Evolutionary conservation across 139 green algal genomes (phyloP).

Genomic region (Coccomyxa sp.): DNA sequence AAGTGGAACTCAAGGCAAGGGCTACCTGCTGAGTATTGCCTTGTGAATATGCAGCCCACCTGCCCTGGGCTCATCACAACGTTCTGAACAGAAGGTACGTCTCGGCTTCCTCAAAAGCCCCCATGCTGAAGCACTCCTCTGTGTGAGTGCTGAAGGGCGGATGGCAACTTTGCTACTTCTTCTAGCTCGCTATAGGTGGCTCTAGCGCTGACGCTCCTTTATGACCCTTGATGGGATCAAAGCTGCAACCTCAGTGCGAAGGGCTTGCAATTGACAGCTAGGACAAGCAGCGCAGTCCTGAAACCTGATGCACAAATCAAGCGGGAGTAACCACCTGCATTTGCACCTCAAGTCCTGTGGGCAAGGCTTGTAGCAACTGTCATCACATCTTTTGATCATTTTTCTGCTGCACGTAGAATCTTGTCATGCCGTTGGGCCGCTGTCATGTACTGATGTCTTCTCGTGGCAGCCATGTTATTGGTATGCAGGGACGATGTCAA

Average conservation of each 20-base stretch:
- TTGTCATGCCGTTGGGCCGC: too few species aligned
- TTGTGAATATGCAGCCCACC: too few species aligned
- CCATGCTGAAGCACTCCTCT: background rate
- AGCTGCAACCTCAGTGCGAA: background rate
- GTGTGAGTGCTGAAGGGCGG: background rate
- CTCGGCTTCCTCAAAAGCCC: too few species aligned
- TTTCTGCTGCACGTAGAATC: too few species aligned
- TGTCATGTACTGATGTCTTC: background rate
- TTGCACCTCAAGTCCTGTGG: background rate
- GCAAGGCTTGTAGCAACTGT: background rate
- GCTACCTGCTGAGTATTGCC: too few species aligned
- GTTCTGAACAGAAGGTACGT: background rate
- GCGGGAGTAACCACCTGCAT: too few species aligned
- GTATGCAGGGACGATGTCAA: background rate
- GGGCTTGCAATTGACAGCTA: background rate
- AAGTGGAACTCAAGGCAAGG: too few species aligned
- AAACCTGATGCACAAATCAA: too few species aligned
- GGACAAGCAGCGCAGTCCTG: too few species aligned
- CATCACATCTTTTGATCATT: too few species aligned
- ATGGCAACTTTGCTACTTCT: background rate
- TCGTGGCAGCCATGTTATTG: background rate
- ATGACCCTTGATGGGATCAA: background rate
- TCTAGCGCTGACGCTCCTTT: background rate
- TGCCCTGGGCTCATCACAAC: conserved; percentile 18
- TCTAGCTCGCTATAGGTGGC: background rate